Conservation (phyloP, 2,329 filamentous ascomycete genomes). For the Ustulina deusta region DNA sequence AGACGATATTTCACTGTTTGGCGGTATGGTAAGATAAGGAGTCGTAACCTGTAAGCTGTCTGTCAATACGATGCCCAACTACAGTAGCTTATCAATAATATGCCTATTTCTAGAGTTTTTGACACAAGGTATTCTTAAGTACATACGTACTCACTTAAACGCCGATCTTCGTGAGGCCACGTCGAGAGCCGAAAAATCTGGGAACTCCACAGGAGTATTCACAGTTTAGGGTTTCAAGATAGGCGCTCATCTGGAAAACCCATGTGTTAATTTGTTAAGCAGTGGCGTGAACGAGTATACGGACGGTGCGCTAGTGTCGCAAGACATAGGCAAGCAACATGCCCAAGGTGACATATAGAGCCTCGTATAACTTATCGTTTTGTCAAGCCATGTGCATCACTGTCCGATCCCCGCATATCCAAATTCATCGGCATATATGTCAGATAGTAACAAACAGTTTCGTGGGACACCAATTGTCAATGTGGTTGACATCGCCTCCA, state of each 20-base stretch:
- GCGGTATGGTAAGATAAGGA: background rate
- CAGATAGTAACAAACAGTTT: background rate
- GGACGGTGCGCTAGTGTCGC: background rate
- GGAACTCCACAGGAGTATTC: background rate
- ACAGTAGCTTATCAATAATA: too few species aligned
- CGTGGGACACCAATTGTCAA: background rate
- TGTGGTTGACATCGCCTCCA: background rate
- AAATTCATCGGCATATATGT: background rate
- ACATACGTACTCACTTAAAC: background rate
- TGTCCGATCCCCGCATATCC: background rate
- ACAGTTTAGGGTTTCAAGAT: too few species aligned
- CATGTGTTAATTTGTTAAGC: background rate
- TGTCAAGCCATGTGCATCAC: background rate
- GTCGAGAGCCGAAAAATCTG: background rate
- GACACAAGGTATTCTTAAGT: background rate
- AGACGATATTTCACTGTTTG: too few species aligned
- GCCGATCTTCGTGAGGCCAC: background rate
- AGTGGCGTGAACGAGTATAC: background rate
- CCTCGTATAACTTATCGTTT: background rate
- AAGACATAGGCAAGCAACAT: constrained; percentile 1
- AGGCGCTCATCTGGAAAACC: too few species aligned
- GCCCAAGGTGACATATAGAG: background rate
- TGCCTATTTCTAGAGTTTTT: background rate
- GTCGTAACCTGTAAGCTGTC: background rate
- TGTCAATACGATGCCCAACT: background rate